Evolutionary conservation across 257 asterid species (phyloP), one percentile per base, ranked within the genome.

Genomic region (Nicotiana noctiflora): DNA sequence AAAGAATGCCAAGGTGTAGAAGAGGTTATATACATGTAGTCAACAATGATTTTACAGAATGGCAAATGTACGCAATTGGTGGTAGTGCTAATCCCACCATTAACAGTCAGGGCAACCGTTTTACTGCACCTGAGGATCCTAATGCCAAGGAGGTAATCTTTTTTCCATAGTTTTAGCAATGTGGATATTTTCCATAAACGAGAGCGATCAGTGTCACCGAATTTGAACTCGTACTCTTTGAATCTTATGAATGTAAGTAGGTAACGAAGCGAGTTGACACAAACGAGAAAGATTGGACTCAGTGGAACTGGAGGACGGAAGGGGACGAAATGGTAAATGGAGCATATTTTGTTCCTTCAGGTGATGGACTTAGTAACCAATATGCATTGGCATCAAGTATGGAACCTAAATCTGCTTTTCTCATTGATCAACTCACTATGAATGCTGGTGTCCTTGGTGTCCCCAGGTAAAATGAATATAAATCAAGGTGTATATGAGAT

Each of bases 291-390:
- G 94, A 85, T 40, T 94, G 98, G 97, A 83, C 87, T 11, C 86
- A 67, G 32, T 94, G 98, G 97, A 94, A 92, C 72, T 94, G 98
- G 98, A 92, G 95, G 88, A 88, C 98, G 2, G 88, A 89, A 4
- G 97, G 94, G 27, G 98, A 94, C 83, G 57, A 89, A 75, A 4
- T 94, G 91, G 93, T 87, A 25, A 94, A 94, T 49, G 98, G 97
- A n/a, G 98, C 98, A 5, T 92, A 88, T 84, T 94, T 94, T 40
- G 97, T 94, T 19, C 92, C 97, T 29, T 94, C 98, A 0, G 98
- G 97, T 9, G 92, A 83, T 34, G 97, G 97, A 55, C 86, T 88
- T 25, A 86, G 83, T 49, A 31, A 85, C 84, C 91, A 88, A n/a
- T 90, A 90, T 49, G 84, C 83, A 8, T 61, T 81, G 81, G 90